Base-by-base conservation (phyloP, 495 filamentous ascomycete genomes). In the Opeltia flavorubescens region DNA sequence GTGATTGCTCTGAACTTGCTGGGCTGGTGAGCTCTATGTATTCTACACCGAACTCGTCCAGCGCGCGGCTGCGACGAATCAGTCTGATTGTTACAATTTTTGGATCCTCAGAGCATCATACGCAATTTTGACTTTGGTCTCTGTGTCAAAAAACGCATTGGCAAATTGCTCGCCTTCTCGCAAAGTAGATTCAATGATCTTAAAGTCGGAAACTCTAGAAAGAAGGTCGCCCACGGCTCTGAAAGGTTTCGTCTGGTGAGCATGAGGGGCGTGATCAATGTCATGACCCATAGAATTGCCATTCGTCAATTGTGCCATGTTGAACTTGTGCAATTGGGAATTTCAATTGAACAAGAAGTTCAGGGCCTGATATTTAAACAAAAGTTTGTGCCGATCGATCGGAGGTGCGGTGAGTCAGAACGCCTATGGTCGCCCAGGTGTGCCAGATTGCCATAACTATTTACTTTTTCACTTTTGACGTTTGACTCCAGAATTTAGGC, bases 1-100 rank as follows among this genome's bases (percentile, higher is more conserved):
- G 74, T 49, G 84, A 89, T 69, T 89, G 85, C 67, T 85, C 79
- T 11, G 83, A 88, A 41, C 84, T 81, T 57, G 77, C 84, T 27
- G 84, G 85, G 54, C 71, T 80, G 45, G 85, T 91, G 61, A 91
- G 70, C 66, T 89, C 85, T 69, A 78, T 72, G 62, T 93, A 95
- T 66, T 95, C 89, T 48, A 91, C 86, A 57, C 89, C 88, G 58
- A 95, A 94, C 26, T 82, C 86, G 62, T 89, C 84, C 48, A 94
- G 72, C 5, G 80, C 76, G 65, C 62, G 66, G 38, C 74, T 70
- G 50, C 15, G 30, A 11, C 17, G 15, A 23, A 17, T 36, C 31
- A 45, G 35, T 28, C 25, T 45, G 5, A 49, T 26, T 24, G 20
- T 2, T 17, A 35, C 18, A 20, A n/a, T 20, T 26, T 15, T 21